Conservation (phyloP, 768 basidiomycete genomes). For the Psilocybe cyanescens region DNA sequence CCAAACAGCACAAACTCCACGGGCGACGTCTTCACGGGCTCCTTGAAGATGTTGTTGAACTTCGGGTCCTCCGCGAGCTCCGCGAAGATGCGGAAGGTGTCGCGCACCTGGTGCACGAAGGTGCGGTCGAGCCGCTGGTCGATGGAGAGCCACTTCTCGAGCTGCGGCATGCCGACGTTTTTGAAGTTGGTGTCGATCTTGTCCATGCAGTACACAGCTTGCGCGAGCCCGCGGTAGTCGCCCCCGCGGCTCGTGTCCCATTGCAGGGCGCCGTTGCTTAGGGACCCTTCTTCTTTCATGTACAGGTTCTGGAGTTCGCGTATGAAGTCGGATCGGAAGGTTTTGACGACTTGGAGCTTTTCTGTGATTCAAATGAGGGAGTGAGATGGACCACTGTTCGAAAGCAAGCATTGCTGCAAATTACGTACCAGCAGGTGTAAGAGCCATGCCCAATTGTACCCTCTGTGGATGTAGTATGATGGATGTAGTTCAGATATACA, state of each 20-base stretch:
- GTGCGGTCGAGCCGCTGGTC: slow-evolving; percentile 29
- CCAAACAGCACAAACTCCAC: slow-evolving; percentile 67
- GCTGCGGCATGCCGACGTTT: slow-evolving; percentile 28
- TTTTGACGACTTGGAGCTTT: slow-evolving; percentile 68
- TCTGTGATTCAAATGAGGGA: slow-evolving; percentile 38
- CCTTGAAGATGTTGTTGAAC: slow-evolving; percentile 40
- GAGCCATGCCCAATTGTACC: slow-evolving; percentile 78
- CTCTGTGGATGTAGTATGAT: slow-evolving; percentile 42
- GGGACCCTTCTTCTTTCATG: slow-evolving; percentile 39
- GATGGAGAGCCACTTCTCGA: slow-evolving; percentile 56
- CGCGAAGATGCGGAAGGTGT: slow-evolving; percentile 52
- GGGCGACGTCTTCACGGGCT: slow-evolving; percentile 58
- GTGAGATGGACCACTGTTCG: background rate
- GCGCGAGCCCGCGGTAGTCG: slow-evolving; percentile 63
- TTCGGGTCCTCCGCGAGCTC: slow-evolving; percentile 43
- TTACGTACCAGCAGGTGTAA: slow-evolving; percentile 65
- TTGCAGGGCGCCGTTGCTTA: slow-evolving; percentile 42
- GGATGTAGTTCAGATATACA: background rate
- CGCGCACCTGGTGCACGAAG: slow-evolving; percentile 37
- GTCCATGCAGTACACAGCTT: slow-evolving; percentile 56
- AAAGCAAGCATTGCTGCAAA: background rate
- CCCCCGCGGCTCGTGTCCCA: slow-evolving; percentile 55
- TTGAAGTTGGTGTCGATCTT: slow-evolving; percentile 27
- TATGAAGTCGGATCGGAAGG: slow-evolving; percentile 60
- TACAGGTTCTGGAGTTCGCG: slow-evolving; percentile 56